Evolutionary conservation across 176 grass and related monocot species (phyloP).

Genomic region (Saccharum spontaneum): DNA sequence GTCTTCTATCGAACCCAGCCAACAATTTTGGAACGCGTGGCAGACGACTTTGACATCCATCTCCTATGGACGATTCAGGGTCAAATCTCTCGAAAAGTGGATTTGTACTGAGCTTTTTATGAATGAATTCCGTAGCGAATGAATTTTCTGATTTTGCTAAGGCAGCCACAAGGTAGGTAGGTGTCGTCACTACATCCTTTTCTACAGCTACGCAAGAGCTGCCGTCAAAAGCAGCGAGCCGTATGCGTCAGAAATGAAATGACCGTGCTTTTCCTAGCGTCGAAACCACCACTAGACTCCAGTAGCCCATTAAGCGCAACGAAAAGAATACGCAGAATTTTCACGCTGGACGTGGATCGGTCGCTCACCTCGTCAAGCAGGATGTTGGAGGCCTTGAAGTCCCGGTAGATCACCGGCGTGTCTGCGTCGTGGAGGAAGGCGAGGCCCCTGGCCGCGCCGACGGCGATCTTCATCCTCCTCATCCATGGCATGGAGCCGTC

Average conservation of each 20-base stretch:
- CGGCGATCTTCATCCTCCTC: constrained; percentile 65
- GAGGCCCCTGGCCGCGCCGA: constrained; percentile 72
- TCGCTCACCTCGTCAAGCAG: constrained; percentile 60
- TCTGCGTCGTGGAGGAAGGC: constrained; percentile 61
- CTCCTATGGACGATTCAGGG: not conserved
- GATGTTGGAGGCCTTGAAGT: constrained; percentile 82
- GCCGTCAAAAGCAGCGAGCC: not conserved
- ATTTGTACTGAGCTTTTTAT: not conserved
- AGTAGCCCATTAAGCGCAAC: not conserved
- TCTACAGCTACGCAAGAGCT: constrained; percentile 13
- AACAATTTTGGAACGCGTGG: not conserved
- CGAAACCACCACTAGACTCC: not conserved
- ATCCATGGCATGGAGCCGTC: constrained; percentile 56
- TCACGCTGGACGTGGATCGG: not conserved
- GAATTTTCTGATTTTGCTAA: not conserved
- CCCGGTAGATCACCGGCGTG: constrained; percentile 67
- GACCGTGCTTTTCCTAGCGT: not conserved
- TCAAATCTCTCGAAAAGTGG: not conserved
- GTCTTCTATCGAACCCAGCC: no score
- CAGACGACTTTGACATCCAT: constrained; percentile 29
- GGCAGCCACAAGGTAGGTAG: not conserved
- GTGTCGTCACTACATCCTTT: not conserved
- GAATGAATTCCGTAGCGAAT: not conserved
- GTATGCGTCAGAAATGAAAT: not conserved
- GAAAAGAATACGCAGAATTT: not conserved